Conservation (phyloP, 75 land plant species). For the Selaginella tamariscina region DNA sequence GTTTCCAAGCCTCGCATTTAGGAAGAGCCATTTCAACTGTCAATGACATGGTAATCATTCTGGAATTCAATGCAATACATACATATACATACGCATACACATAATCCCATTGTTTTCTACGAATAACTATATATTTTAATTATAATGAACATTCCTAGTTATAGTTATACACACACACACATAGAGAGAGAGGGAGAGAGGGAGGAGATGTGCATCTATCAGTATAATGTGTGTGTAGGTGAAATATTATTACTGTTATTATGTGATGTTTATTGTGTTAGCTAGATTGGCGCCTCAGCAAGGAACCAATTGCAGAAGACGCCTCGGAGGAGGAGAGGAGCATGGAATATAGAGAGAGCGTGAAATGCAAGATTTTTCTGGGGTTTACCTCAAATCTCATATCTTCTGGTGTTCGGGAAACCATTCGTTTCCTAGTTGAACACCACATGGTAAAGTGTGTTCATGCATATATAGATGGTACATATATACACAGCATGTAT, state of each 20-base stretch:
- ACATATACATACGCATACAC: too few species aligned
- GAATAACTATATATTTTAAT: background rate
- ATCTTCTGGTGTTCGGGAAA: conserved; percentile 81
- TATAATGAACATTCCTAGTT: background rate
- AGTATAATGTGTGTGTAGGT: background rate
- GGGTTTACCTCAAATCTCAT: conserved; percentile 91
- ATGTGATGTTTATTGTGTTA: conserved; percentile 15
- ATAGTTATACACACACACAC: too few species aligned
- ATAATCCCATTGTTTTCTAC: too few species aligned
- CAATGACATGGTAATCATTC: conserved; percentile 54
- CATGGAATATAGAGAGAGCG: conserved; percentile 36
- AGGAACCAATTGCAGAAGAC: conserved; percentile 42
- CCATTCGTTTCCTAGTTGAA: conserved; percentile 59
- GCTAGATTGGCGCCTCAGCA: conserved; percentile 84
- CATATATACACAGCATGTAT: too few species aligned
- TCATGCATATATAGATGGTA: too few species aligned
- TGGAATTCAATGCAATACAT: too few species aligned
- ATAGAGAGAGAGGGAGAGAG: too few species aligned
- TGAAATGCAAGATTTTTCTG: conserved; percentile 77
- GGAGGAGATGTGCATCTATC: background rate
- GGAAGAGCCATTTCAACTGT: conserved; percentile 79
- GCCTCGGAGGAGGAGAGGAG: conserved; percentile 43
- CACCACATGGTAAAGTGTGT: conserved; percentile 50
- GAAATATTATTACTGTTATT: background rate
- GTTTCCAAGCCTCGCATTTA: conserved; percentile 89